Conservation (phyloP, 2,329 filamentous ascomycete genomes). For the Epichloe baconii region DNA sequence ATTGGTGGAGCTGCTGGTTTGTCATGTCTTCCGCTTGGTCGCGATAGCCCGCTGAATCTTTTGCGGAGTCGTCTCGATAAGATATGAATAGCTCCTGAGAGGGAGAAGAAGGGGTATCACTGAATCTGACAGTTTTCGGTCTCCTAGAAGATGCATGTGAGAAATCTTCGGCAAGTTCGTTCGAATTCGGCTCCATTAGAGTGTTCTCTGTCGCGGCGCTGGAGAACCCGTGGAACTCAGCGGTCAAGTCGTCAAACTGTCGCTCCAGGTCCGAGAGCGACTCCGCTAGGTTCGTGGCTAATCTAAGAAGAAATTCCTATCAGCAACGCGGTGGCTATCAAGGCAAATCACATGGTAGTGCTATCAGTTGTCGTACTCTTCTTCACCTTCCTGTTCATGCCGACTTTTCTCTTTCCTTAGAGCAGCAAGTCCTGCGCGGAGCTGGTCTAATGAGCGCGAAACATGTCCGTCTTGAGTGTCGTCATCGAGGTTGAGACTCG, state of each 20-base stretch:
- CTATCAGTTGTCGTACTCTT: constrained; percentile 30
- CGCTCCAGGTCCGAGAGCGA: constrained; percentile 55
- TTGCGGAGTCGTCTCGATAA: constrained; percentile 56
- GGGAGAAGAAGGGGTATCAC: constrained; percentile 41
- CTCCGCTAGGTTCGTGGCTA: constrained; percentile 40
- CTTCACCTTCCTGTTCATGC: constrained; percentile 50
- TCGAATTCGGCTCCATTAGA: constrained; percentile 50
- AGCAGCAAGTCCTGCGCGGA: constrained; percentile 64
- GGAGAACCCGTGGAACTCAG: constrained; percentile 64
- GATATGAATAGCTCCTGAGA: constrained; percentile 34
- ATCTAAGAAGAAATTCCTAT: constrained; percentile 20
- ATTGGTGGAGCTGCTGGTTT: constrained; percentile 77
- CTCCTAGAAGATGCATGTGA: constrained; percentile 40
- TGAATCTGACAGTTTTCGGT: constrained; percentile 76
- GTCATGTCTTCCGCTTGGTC: constrained; percentile 48
- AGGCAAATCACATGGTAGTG: neutral
- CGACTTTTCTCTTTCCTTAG: constrained; percentile 52
- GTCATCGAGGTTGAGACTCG: constrained; percentile 64
- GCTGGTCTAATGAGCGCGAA: constrained; percentile 72
- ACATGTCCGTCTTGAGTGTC: constrained; percentile 82
- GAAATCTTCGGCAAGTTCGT: constrained; percentile 49
- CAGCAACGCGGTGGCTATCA: constrained; percentile 1
- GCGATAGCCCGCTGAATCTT: constrained; percentile 40
- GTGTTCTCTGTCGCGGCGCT: constrained; percentile 35
- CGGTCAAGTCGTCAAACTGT: constrained; percentile 63